Evolutionary conservation across 169 alveolate species (phyloP).

Genomic region (Cryptosporidium canis): DNA sequence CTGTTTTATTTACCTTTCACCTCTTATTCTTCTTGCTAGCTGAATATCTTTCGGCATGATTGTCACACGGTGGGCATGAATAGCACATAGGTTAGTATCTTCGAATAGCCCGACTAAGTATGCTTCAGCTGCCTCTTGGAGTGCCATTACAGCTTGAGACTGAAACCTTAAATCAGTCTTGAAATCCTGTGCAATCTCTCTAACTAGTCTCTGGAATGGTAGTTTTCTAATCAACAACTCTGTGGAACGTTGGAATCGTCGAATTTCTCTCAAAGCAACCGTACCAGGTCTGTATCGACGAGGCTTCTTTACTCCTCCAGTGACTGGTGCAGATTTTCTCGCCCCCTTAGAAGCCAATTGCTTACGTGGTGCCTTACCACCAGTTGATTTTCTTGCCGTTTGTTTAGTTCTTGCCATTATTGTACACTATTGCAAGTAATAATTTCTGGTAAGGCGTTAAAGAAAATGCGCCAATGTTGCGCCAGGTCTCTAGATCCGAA

Average conservation of each 20-base stretch:
- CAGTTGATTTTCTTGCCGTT: conserved; percentile 98
- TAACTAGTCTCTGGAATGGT: conserved; percentile 96
- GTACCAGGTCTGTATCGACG: conserved; percentile 99
- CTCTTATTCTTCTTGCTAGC: conserved; percentile 98
- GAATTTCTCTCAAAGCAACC: conserved; percentile 97
- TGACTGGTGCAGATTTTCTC: conserved; percentile 96
- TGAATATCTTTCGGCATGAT: conserved; percentile 99
- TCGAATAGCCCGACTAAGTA: conserved; percentile 98
- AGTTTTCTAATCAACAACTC: conserved; percentile 94
- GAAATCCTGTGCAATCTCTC: conserved; percentile 95
- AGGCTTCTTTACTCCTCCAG: conserved; percentile 97
- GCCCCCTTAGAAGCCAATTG: conserved; percentile 98
- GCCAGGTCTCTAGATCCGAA: background rate
- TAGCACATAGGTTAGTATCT: conserved; percentile 99
- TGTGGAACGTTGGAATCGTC: conserved; percentile 94
- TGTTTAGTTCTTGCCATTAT: conserved; percentile 98
- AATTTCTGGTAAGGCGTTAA: background rate
- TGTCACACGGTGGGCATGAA: conserved; percentile 99
- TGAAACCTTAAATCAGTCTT: conserved; percentile 94
- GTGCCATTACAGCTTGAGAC: conserved; percentile 93
- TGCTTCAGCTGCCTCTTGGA: conserved; percentile 99
- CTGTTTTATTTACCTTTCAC: conserved; percentile 88
- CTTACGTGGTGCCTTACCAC: conserved; percentile 98
- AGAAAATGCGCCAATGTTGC: background rate
- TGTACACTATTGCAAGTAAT: conserved; percentile 9